phyloP scores from a whole-genome alignment of 2,329 filamentous ascomycete genomes.

The Pseudogymnoascus sp. region DNA sequence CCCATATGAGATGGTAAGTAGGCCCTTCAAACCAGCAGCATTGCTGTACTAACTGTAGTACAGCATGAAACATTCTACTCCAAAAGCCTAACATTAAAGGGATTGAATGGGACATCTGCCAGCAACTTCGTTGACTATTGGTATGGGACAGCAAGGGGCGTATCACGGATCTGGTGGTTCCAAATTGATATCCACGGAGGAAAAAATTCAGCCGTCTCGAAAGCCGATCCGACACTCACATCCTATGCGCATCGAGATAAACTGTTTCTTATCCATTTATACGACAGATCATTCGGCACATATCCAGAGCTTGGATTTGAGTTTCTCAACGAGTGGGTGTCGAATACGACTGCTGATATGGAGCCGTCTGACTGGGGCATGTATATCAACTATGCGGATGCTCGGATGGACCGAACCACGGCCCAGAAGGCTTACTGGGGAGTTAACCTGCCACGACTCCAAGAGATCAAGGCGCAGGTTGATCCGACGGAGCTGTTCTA shows the following conservation, averaged over 20 bases:
- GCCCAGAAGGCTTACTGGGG: not conserved
- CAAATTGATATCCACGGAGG: slow-evolving; percentile 57
- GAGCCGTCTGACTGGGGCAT: not conserved
- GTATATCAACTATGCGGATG: slow-evolving; percentile 1
- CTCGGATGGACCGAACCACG: not conserved
- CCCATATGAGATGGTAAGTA: not conserved
- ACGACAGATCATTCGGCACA: slow-evolving; percentile 43
- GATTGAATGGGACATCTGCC: slow-evolving; percentile 40
- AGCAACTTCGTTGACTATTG: slow-evolving; percentile 37
- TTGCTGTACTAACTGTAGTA: not conserved
- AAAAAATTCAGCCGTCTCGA: slow-evolving; percentile 33
- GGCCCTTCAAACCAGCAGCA: not conserved
- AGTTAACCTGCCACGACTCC: not conserved
- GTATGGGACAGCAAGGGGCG: slow-evolving; percentile 45
- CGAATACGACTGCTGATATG: not conserved
- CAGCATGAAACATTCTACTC: slow-evolving; percentile 45
- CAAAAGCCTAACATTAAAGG: slow-evolving; percentile 48
- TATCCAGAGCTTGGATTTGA: not conserved
- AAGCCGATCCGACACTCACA: slow-evolving; percentile 41
- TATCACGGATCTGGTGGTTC: slow-evolving; percentile 48
- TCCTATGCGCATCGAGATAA: slow-evolving; percentile 58
- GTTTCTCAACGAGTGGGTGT: not conserved
- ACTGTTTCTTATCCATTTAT: slow-evolving; percentile 55
- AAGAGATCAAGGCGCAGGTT: not conserved
- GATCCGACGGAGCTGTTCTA: not conserved